Conservation (phyloP, 192 early-diverging fungal genomes). For the Globomyces pollinis-pini region DNA sequence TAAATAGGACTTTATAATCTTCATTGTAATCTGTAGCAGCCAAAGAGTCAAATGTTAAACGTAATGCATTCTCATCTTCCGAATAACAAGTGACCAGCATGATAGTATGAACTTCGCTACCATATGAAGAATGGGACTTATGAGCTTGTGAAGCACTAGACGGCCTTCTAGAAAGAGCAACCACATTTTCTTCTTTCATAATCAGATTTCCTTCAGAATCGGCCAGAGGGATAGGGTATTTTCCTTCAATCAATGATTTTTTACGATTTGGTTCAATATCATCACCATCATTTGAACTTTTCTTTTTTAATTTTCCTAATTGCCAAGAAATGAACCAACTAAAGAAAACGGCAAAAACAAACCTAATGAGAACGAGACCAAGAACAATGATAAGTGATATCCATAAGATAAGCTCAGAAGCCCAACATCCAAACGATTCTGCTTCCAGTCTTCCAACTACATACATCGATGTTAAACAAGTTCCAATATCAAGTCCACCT, state of each 20-base stretch:
- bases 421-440: constrained; percentile 19
- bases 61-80: constrained; percentile 52
- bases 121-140: neutral
- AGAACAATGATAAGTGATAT: constrained; percentile 24
- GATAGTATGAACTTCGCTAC: constrained; percentile 35
- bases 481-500: neutral
- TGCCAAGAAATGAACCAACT: constrained; percentile 33
- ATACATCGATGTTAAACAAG: constrained; percentile 14
- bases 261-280: constrained; percentile 5
- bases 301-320: constrained; percentile 13
- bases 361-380: constrained; percentile 26
- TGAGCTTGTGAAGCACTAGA: no score
- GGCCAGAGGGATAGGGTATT: neutral
- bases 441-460: constrained; percentile 23
- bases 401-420: constrained; percentile 22
- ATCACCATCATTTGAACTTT: neutral
- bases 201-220: constrained; percentile 3
- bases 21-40: constrained; percentile 78
- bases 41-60: constrained; percentile 81
- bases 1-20: constrained; percentile 74
- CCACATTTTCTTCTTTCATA: neutral
- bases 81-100: constrained; percentile 93
- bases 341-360: constrained; percentile 40
- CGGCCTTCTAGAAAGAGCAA: neutral
- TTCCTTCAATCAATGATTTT: neutral